phyloP scores from a whole-genome alignment of 331 rosid genomes.

The Malus hybrid region DNA sequence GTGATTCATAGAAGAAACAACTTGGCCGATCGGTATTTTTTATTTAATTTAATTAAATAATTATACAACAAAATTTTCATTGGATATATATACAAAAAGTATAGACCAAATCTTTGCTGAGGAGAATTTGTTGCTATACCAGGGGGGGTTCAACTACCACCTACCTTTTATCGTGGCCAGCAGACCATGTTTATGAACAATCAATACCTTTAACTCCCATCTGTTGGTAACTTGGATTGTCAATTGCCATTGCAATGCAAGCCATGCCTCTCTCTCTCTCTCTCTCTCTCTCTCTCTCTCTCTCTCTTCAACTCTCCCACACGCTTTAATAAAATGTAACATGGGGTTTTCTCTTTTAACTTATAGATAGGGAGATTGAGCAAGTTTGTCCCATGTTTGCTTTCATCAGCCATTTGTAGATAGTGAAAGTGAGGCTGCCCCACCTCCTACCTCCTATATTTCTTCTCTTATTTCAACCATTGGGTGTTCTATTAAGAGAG shows the following conservation, averaged over 20 bases:
- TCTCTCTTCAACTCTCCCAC: constrained; percentile 2
- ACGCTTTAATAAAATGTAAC: constrained; percentile 11
- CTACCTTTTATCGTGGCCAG: constrained; percentile 34
- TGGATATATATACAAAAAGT: not conserved
- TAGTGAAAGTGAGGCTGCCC: not conserved
- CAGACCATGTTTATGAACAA: constrained; percentile 42
- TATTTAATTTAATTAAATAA: not conserved
- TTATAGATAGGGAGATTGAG: not conserved
- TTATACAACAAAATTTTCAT: not conserved
- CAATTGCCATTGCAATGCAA: not conserved
- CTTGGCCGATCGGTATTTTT: not conserved
- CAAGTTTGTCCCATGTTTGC: constrained; percentile 10
- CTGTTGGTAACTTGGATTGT: constrained; percentile 16
- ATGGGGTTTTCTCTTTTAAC: not conserved
- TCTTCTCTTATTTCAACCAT: not conserved
- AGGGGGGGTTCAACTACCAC: constrained; percentile 55
- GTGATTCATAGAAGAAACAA: not conserved
- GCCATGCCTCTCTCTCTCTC: not conserved
- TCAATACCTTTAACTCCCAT: constrained; percentile 31
- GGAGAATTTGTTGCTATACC: constrained; percentile 17
- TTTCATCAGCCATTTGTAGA: not conserved
- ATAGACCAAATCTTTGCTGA: constrained; percentile 4
- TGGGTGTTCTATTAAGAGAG: not conserved
- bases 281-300: not conserved
- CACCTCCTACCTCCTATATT: not conserved